Base-by-base conservation (phyloP, 768 basidiomycete species). In the Leucocoprinus birnbaumii region DNA sequence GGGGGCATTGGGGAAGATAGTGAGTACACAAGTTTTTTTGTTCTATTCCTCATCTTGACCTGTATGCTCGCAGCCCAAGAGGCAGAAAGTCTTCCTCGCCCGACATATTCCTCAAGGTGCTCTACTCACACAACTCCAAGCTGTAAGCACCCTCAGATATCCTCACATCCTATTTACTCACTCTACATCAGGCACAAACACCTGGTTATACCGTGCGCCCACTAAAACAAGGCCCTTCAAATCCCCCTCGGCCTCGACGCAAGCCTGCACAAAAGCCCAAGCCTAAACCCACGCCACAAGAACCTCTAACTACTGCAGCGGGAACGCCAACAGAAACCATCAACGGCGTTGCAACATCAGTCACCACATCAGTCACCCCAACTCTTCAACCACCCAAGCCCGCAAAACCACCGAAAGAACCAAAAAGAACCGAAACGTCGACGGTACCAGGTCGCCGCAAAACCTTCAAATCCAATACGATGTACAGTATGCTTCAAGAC, bases 401-500 rank as follows among this genome's bases (percentile, higher is more conserved):
- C 9, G 16, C 41, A 11, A 55, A 26, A 47, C 14, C 31, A 21
- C 71, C 8, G 83, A 83, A 65, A 74, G 77, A 56, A 44, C 14
- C 46, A 41, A 58, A n/a, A 49, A 45, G 42, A 48, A 31, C 46
- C 44, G 14, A 55, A 47, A 40, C 31, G 44, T 25, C 35, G 26
- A 34, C 54, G 54, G 38, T 55, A 55, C 42, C 54, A 48, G 14
- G 13, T 48, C 14, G 19, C 40, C 31, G 16, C 40, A n/a, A 55
- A 55, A 31, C 47, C 54, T n/a, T 40, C 54, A 7, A 26, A 56
- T 34, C 2, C 44, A 13, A 74, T 80, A 9, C 70, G 73, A 27
- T 91, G 88, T 58, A 69, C 77, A 37, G 69, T 79, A 5, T 91
- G 88, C 65, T 78, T 79, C 42, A 77, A 81, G 64, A 80, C 77